Percentiles rank a stretch among this genome's conserved stretches.
These are phyloP conservation scores for Penicillium sp. DNA, from an alignment of 2,329 filamentous ascomycete species.

Conservation along the genomic window DNA sequence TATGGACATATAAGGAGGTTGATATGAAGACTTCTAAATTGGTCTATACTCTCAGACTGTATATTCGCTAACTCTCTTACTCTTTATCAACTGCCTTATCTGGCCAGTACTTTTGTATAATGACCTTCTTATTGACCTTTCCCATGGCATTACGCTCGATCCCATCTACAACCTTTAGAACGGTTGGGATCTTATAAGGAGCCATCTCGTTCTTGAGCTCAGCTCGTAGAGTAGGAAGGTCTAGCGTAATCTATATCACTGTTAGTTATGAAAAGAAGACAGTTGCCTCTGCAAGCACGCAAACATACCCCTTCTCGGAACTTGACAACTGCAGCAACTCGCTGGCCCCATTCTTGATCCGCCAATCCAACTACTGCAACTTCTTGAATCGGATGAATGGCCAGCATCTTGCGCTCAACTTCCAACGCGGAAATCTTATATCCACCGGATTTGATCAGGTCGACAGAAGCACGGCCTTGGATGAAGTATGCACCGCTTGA, in stretches of 20 bases:
- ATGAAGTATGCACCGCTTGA: constrained; percentile 50
- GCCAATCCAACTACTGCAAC: constrained; percentile 54
- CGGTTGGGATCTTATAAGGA: constrained; percentile 89
- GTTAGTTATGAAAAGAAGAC: neutral
- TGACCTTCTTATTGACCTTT: constrained; percentile 57
- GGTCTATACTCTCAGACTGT: neutral
- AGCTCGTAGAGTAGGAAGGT: constrained; percentile 33
- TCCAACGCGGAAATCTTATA: constrained; percentile 57
- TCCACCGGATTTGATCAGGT: constrained; percentile 56
- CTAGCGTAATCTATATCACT: constrained; percentile 22
- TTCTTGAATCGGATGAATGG: constrained; percentile 50
- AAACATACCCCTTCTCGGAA: constrained; percentile 35
- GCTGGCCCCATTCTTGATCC: constrained; percentile 55
- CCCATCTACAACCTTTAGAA: constrained; percentile 73
- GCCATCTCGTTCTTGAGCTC: constrained; percentile 56
- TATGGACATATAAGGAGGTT: no score
- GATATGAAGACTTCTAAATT: no score
- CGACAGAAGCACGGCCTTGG: constrained; percentile 52
- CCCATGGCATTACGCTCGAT: constrained; percentile 70
- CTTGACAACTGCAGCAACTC: constrained; percentile 54
- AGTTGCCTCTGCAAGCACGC: neutral
- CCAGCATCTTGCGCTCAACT: constrained; percentile 54
- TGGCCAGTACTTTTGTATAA: constrained; percentile 41
- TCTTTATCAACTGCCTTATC: constrained; percentile 14
- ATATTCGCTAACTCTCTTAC: neutral